Evolutionary conservation across 352 stramenopile species (phyloP), one percentile per base, ranked within the genome.

Genomic region (Globisporangium apiculatum): DNA sequence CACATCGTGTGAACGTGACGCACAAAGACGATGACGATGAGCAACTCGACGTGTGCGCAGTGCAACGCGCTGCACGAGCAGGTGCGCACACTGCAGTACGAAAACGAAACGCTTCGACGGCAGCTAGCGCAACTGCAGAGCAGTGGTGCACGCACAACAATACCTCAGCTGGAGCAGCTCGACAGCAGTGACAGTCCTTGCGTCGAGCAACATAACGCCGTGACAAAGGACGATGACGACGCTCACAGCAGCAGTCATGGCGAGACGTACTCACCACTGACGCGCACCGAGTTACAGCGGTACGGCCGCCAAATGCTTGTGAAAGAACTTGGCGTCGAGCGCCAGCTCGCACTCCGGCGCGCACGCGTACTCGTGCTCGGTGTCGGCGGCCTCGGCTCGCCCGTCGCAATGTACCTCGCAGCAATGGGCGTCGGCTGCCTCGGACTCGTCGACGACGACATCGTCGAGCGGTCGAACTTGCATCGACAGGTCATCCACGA

Each of bases 271-370:
- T 85, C 79, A n/a, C 52, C 62, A 2, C 74, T 88, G 52, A 75
- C 75, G 8, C 73, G 61, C 5, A 8, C 61, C 11, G 75, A 91
- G 40, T 57, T 91, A 45, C 65, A 92, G 61, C 82, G 95, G 41
- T 99, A 98, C 73, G 95, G 90, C 5, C 79, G 97, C 12, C 96
- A 99, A 67, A 91, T 99, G 67, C 83, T 98, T 18, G 81, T 99
- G 5, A 69, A 83, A 51, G 91, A 95, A 42, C 97, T 98, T 57
- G 88, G 95, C 11, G 75, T 91, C 1, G 51, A 76, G 35, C 83
- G 83, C n/a, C 97, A 99, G 73, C 58, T 84, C 15, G 76, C 81
- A 46, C 67, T 98, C 31, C 66, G 83, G 3, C 58, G 72, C 7
- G 84, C 86, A 3, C 80, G 72, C 8, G 89, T 98, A 24, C 68